Conservation (phyloP, 176 grass and related monocot species). For the Musa itinerans region DNA sequence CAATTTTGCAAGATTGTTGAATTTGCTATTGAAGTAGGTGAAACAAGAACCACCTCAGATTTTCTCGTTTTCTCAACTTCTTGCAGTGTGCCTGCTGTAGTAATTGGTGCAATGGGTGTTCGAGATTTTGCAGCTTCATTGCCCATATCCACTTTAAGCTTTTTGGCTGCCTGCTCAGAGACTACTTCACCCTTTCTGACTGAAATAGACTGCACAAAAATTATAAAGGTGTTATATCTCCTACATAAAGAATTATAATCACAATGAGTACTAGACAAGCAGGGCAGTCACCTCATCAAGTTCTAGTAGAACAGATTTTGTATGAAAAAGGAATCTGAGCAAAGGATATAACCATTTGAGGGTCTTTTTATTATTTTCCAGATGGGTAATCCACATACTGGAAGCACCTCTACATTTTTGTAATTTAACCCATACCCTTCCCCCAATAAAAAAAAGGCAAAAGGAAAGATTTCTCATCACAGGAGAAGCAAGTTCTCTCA, state of each 20-base stretch:
- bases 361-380: too few relatives aligned
- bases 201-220: constrained; percentile 36
- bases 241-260: not conserved
- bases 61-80: constrained; percentile 36
- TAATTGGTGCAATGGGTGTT: constrained; percentile 13
- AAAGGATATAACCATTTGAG: too few relatives aligned
- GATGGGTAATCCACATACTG: not conserved
- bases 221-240: not conserved
- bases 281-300: too few relatives aligned
- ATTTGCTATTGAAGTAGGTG: constrained; percentile 33
- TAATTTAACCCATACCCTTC: not conserved
- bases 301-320: too few relatives aligned
- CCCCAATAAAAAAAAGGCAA: not conserved
- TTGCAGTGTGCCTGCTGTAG: constrained; percentile 9
- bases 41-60: constrained; percentile 32
- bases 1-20: constrained; percentile 34
- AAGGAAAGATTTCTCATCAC: not conserved
- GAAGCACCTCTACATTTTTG: not conserved
- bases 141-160: constrained; percentile 19
- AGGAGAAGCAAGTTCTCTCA: not conserved
- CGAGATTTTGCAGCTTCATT: constrained; percentile 28
- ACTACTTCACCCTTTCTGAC: constrained; percentile 30
- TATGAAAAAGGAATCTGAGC: too few relatives aligned
- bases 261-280: not conserved
- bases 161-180: constrained; percentile 26